These are phyloP conservation scores for Calonectria honghensis DNA, from an alignment of 2,329 filamentous ascomycete genomes.

Conservation along the genomic window DNA sequence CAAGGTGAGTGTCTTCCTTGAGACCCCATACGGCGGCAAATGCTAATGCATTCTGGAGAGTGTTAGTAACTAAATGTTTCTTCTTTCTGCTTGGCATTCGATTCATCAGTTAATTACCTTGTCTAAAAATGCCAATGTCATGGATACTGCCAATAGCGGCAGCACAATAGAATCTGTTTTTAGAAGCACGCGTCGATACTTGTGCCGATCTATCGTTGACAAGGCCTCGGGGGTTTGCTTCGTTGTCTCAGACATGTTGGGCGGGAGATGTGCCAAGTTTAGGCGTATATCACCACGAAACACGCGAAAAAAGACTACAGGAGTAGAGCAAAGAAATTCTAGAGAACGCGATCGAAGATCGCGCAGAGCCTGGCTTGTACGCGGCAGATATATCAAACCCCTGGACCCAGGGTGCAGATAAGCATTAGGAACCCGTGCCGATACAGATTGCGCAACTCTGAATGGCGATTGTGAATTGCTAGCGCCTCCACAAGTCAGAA, in stretches of 20 bases:
- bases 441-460: not conserved
- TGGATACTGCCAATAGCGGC: slow-evolving; percentile 38
- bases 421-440: not conserved
- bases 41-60: slow-evolving; percentile 15
- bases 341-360: not conserved
- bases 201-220: slow-evolving; percentile 18
- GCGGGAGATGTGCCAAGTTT: not conserved
- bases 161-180: slow-evolving; percentile 44
- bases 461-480: slow-evolving; percentile 5
- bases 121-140: slow-evolving; percentile 45
- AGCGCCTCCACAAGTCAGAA: not conserved
- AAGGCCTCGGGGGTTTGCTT: slow-evolving; percentile 37
- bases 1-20: slow-evolving; percentile 52
- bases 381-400: too few species aligned
- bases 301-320: not conserved
- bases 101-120: slow-evolving; percentile 23
- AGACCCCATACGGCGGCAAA: slow-evolving; percentile 49
- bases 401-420: not conserved
- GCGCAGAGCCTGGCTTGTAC: not conserved
- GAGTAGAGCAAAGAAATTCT: too few species aligned
- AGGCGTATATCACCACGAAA: not conserved
- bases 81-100: not conserved
- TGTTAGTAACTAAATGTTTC: too few species aligned
- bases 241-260: slow-evolving; percentile 43
- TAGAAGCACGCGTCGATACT: slow-evolving; percentile 22